Evolutionary conservation across 2,329 filamentous ascomycete genomes (phyloP).

Genomic region (Talaromyces rugulosus): DNA sequence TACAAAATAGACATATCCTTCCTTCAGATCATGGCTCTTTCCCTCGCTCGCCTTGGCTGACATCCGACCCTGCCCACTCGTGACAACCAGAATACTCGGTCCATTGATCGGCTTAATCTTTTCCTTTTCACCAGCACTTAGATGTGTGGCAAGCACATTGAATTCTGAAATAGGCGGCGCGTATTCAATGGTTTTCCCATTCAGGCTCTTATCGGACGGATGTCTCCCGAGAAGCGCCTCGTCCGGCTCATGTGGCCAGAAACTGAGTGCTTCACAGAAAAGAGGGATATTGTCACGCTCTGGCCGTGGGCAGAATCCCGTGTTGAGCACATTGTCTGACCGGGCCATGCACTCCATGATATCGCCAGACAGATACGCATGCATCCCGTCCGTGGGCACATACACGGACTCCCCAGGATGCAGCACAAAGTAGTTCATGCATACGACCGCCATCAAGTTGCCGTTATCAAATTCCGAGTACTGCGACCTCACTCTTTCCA

Average conservation of each 20-base stretch:
- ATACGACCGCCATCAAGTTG: constrained; percentile 63
- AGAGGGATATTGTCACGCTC: constrained; percentile 62
- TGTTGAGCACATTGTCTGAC: constrained; percentile 70
- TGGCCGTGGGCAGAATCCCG: constrained; percentile 66
- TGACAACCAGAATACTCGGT: constrained; percentile 61
- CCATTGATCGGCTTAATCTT: constrained; percentile 53
- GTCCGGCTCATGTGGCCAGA: constrained; percentile 55
- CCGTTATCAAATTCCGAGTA: constrained; percentile 63
- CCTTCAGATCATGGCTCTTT: constrained; percentile 50
- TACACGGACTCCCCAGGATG: constrained; percentile 63
- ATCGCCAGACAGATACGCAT: constrained; percentile 68
- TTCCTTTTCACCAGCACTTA: constrained; percentile 58
- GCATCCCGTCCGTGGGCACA: constrained; percentile 69
- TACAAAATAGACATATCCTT: constrained; percentile 65
- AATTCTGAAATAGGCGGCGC: constrained; percentile 69
- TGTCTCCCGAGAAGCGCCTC: constrained; percentile 54
- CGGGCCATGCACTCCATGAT: constrained; percentile 78
- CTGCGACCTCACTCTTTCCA: constrained; percentile 61
- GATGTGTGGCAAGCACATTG: constrained; percentile 58
- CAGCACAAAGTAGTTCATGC: constrained; percentile 70
- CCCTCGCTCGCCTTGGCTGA: constrained; percentile 42
- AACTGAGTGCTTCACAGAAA: constrained; percentile 61
- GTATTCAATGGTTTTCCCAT: constrained; percentile 61
- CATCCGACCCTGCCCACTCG: constrained; percentile 55
- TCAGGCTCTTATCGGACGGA: constrained; percentile 48